Evolutionary conservation across 106 monocot genomes (phyloP), one percentile per base, ranked within the genome.

Genomic region (Dioscorea zingiberensis): DNA sequence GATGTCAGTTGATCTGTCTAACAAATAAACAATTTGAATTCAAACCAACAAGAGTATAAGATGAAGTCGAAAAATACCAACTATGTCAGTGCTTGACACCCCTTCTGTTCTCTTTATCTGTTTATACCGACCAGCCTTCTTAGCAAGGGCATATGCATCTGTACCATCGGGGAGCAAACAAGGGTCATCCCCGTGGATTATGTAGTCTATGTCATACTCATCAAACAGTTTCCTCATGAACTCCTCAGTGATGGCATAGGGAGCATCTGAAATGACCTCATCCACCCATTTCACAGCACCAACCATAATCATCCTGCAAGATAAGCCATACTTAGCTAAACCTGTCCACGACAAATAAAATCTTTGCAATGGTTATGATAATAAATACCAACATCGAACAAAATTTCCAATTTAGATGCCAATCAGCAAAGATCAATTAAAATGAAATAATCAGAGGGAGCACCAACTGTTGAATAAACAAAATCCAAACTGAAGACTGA

Each of bases 111-210:
- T 74, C 65, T 88, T 88, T 64, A 88, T 88, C 69, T 88, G 88
- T 59, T 88, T 88, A 68, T 89, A 89, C 0, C 84, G 84, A 22
- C 84, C 78, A 56, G 69, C 88, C 73, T 95, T 95, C 77, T 91
- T 95, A 49, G 95, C 95, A 69, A 95, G 85, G 54, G 91, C 95
- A 83, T 95, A 95, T 59, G 95, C 95, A 85, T 95, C 95, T 62
- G 83, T 85, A 59, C 95, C 95, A 85, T 89, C 88, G 16, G 88
- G 88, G 29, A 89, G 84, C 61, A 89, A 75, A 26, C 88, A 89
- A 63, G 88, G 88, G 66, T 89, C 88, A 68, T 89, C 88, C 13
- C 88, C 88, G 79, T 89, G 88, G 51, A 89, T 89, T 62, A 89
- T 89, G 65, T 89, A 89, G 58, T 89, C 88, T 58, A 89, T 89